Percentiles rank a stretch among this genome's conserved stretches.
phyloP scores from a whole-genome alignment of 129 eudicot genomes.

The Flaveria linearis region DNA sequence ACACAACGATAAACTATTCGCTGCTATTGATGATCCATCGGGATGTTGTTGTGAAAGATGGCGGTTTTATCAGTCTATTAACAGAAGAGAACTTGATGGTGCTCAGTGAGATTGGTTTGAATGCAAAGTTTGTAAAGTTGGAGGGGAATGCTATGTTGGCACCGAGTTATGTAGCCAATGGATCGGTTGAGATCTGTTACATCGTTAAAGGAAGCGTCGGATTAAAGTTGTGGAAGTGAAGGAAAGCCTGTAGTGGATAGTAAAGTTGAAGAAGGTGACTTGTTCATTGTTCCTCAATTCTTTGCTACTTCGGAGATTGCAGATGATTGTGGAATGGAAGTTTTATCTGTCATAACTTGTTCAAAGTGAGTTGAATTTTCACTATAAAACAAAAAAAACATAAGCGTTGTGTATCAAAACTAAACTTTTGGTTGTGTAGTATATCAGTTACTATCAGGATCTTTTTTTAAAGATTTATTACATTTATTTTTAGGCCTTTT shows the following conservation, averaged over 20 bases:
- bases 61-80: constrained; percentile 21
- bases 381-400: background rate
- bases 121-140: constrained; percentile 42
- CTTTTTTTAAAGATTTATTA: background rate
- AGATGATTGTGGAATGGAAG: constrained; percentile 49
- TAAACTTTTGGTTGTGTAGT: too few species aligned
- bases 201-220: constrained; percentile 44
- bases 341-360: constrained; percentile 44
- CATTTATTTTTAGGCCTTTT: constrained; percentile 24
- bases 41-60: constrained; percentile 22
- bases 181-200: constrained; percentile 40
- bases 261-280: constrained; percentile 39
- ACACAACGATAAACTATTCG: constrained; percentile 12
- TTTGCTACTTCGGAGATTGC: constrained; percentile 39
- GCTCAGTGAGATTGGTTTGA: constrained; percentile 48
- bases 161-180: constrained; percentile 43
- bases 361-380: constrained; percentile 41
- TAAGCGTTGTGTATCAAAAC: too few species aligned
- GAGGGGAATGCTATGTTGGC: constrained; percentile 38
- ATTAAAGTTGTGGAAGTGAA: constrained; percentile 52
- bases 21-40: constrained; percentile 11
- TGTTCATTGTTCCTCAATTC: constrained; percentile 60
- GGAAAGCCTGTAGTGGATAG: constrained; percentile 41
- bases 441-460: background rate
- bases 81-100: constrained; percentile 33